These are phyloP conservation scores for Syzygium jambos DNA, from an alignment of 345 rosid genomes.

Conservation along the genomic window DNA sequence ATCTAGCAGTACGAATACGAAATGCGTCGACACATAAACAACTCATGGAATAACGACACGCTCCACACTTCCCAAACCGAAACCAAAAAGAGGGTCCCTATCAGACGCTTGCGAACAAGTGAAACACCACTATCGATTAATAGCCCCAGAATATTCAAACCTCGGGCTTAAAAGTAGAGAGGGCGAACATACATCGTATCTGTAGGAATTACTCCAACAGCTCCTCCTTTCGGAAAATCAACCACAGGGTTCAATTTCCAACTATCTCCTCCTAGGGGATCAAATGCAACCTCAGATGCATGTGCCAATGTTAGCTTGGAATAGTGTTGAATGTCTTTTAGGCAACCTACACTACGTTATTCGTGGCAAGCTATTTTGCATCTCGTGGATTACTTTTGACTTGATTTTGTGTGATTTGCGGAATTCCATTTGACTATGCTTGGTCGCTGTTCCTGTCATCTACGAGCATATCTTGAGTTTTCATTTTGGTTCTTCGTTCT, in stretches of 20 bases:
- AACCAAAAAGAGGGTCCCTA: neutral
- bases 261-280: conserved; percentile 55
- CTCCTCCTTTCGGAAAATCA: conserved; percentile 68
- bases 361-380: neutral
- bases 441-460: neutral
- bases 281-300: conserved; percentile 32
- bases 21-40: neutral
- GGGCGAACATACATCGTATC: conserved; percentile 52
- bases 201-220: conserved; percentile 92
- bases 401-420: neutral
- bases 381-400: neutral
- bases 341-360: neutral
- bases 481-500: neutral
- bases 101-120: neutral
- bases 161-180: neutral
- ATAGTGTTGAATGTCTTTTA: neutral
- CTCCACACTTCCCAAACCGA: neutral
- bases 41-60: neutral
- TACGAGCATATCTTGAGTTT: neutral
- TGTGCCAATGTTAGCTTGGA: neutral
- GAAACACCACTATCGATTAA: neutral
- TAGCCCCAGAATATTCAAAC: too few species aligned
- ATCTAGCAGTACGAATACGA: neutral
- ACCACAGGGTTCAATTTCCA: conserved; percentile 68
- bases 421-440: neutral